Conservation (phyloP, 148 eudicot genomes). For the Chenopodium formosanum region DNA sequence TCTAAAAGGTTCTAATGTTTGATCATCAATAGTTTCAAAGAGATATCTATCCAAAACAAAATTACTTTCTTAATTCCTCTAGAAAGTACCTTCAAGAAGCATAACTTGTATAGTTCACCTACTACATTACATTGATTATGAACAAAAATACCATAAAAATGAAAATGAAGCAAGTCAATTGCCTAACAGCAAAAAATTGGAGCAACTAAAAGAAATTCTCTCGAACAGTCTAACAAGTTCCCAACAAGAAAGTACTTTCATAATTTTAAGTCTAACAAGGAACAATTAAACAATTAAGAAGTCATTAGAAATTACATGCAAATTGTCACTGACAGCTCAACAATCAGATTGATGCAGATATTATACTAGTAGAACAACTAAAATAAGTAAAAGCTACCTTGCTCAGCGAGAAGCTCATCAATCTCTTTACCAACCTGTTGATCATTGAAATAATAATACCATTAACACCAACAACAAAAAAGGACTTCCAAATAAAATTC, state of each 20-base stretch:
- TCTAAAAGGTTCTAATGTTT: background rate
- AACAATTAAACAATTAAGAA: background rate
- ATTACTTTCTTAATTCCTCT: background rate
- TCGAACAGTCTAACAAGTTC: background rate
- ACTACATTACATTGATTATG: background rate
- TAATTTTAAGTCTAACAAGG: constrained; percentile 9
- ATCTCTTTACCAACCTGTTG: constrained; percentile 72
- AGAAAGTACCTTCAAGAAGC: background rate
- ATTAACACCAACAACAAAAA: background rate
- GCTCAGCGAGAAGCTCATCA: constrained; percentile 59
- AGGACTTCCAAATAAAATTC: too few relatives aligned
- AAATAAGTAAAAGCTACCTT: constrained; percentile 47
- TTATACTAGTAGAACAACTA: background rate
- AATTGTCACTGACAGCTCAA: constrained; percentile 5
- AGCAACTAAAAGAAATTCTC: background rate
- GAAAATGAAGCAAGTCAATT: background rate
- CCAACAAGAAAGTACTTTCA: constrained; percentile 6
- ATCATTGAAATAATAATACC: constrained; percentile 1
- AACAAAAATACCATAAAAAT: background rate
- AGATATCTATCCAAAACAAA: background rate
- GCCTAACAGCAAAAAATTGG: background rate
- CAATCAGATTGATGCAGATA: constrained; percentile 16
- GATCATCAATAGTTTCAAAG: background rate
- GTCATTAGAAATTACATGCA: background rate
- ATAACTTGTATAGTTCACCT: background rate